Evolutionary conservation across 164 flowering plant species (phyloP), one percentile per base, ranked within the genome.

Genomic region (Vitis amurensis): DNA sequence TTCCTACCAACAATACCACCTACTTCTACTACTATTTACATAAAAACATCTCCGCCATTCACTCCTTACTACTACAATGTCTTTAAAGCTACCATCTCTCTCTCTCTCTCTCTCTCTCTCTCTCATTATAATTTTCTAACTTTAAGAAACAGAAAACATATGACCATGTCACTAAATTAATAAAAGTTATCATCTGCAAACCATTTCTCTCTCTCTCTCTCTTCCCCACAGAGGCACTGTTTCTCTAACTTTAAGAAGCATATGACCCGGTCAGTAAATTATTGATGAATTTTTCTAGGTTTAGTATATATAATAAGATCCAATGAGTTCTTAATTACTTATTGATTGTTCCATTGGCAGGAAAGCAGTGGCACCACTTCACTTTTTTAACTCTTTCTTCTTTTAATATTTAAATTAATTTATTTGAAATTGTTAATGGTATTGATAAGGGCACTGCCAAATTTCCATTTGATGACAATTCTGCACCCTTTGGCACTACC

Each of bases 181-280:
- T 74, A 70, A 63, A 47, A 49, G 59, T 57, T 63, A 62, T 15
- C 37, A 50, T 61, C n/a, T 13, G 30, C 51, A 9, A 19, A 2
- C 27, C 48, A 12, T 50, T 17, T 44, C 61, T 69, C 56, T 69
- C 71, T 60, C 68, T 71, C 76, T 70, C 63, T 58, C 59, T 64
- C 75, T 73, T 0, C 7, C 44, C 7, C 44, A 31, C 44, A 31
- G 44, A 31, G 3, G 44, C 44, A 31, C 52, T 68, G 63, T 73
- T 67, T 76, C 68, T 65, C 63, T 71, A 75, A 71, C 76, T 82
- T 82, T 73, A 77, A 82, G 80, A 76, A 80, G 78, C 80, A 74
- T 76, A 77, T 76, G 79, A 74, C 73, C 64, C 27, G 76, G 80
- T 70, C 74, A 78, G 72, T 59, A 72, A 72, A 80, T 59, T 49